Conservation (phyloP, 2,329 filamentous ascomycete genomes). For the Trichoderma simmonsii region DNA sequence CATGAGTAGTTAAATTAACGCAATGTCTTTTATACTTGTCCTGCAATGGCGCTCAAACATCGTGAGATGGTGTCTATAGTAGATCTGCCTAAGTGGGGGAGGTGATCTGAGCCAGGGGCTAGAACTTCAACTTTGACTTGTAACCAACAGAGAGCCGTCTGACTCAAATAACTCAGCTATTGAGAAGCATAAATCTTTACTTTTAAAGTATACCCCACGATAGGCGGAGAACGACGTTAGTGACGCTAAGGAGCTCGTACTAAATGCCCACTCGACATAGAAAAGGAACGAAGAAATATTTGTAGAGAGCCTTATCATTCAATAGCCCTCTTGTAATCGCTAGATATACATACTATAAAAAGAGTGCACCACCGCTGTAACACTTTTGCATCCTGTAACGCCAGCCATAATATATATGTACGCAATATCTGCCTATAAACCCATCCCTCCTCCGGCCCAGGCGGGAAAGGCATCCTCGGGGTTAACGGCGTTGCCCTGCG, state of each 20-base stretch:
- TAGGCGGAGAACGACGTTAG: background rate
- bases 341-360: background rate
- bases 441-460: constrained; percentile 38
- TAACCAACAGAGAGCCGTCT: background rate
- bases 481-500: constrained; percentile 25
- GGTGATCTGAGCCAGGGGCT: background rate
- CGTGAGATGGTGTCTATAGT: background rate
- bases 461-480: constrained; percentile 31
- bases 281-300: background rate
- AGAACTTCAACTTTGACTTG: background rate
- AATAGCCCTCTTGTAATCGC: background rate
- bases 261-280: background rate
- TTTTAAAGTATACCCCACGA: no score
- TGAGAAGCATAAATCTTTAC: background rate
- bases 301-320: background rate
- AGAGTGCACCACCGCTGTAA: background rate
- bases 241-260: background rate
- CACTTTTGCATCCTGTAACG: constrained; percentile 22
- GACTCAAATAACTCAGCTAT: background rate
- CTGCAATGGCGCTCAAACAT: background rate
- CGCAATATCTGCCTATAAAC: constrained; percentile 27
- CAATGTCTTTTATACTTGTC: background rate
- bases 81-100: background rate
- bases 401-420: constrained; percentile 21
- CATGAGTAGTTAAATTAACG: background rate